Base-by-base conservation (phyloP, 1,139 yeast genomes). In the Diutina sp. region DNA sequence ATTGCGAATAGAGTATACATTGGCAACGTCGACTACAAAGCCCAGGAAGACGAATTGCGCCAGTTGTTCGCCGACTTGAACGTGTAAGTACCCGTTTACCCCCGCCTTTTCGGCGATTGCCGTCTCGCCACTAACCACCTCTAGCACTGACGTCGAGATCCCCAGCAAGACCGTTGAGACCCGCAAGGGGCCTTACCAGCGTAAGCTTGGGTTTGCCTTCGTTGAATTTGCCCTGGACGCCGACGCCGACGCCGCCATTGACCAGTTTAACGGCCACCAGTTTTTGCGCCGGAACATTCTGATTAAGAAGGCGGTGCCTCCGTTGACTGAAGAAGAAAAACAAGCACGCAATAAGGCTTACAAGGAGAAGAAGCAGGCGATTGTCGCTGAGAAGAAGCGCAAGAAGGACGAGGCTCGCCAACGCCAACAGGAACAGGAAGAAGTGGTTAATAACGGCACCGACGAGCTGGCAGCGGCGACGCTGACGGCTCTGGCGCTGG, bases 121-220 rank as follows among this genome's bases (percentile, higher is more conserved):
- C 41, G 41, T 11, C 41, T 35, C 41, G 41, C 38, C 16, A 47
- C 44, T 50, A 50, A 50, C 51, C 41, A 7, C 25, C 4, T 35
- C 16, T 16, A 50, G 53, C 5, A 50, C 41, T 28, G 41, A 30
- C 8, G 44, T 50, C 3, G 53, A 50, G 11, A 50, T 50, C 45
- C 53, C 53, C 45, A 32, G 41, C 44, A 50, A 50, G 32, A 50
- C 53, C 11, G 11, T 32, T 14, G 29, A n/a, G 14, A n/a, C 29
- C 21, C 41, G 44, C 4, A 50, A 50, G 18, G 28, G n/a, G 3
- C 51, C 51, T 12, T 29, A 14, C 11, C 32, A 38, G n/a, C 53
- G 53, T n/a, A 38, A 30, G 11, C 44, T 95, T 98, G 99, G 99
- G 46, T 93, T 91, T 67, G 99, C 99, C 0, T 93, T 93, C 70